Evolutionary conservation across 2,329 filamentous ascomycete species (phyloP).

Genomic region (Aspergillus pseudoterreus): DNA sequence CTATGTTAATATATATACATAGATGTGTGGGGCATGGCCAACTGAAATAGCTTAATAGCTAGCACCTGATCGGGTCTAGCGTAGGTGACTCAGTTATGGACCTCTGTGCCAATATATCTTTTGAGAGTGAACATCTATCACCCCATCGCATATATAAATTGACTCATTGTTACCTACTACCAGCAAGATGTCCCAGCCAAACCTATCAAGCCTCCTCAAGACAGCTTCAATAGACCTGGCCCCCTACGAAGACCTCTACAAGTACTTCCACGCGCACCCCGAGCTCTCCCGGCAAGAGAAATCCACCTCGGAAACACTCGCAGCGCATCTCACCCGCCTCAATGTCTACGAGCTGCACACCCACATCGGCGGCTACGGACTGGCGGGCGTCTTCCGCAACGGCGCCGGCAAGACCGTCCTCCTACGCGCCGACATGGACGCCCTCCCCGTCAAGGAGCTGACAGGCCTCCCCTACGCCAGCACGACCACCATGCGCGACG

Average conservation of each 20-base stretch:
- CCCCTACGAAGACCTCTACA: slow-evolving; percentile 55
- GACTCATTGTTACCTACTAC: too few relatives aligned
- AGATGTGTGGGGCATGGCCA: too few relatives aligned
- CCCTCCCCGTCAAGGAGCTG: slow-evolving; percentile 46
- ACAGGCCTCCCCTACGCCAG: slow-evolving; percentile 49
- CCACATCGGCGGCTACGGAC: slow-evolving; percentile 45
- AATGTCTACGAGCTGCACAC: slow-evolving; percentile 36
- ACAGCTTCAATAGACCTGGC: slow-evolving; percentile 28
- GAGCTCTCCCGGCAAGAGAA: slow-evolving; percentile 58
- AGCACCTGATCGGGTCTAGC: too few relatives aligned
- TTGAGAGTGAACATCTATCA: too few relatives aligned
- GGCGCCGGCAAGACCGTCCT: slow-evolving; percentile 44
- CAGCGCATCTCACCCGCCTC: slow-evolving; percentile 37
- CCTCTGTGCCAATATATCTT: too few relatives aligned
- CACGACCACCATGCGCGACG: slow-evolving; percentile 42
- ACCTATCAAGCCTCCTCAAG: slow-evolving; percentile 19
- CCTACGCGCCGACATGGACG: slow-evolving; percentile 50
- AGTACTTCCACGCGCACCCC: slow-evolving; percentile 56
- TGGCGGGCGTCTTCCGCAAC: slow-evolving; percentile 43
- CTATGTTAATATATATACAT: too few relatives aligned
- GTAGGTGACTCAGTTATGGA: too few relatives aligned
- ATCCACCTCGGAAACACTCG: slow-evolving; percentile 49
- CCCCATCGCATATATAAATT: too few relatives aligned
- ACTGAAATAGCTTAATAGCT: too few relatives aligned
- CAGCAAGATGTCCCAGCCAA: slow-evolving; percentile 22